These are phyloP conservation scores for Aspergillus puulaauensis DNA, from an alignment of 2,329 filamentous ascomycete species.

Conservation along the genomic window DNA sequence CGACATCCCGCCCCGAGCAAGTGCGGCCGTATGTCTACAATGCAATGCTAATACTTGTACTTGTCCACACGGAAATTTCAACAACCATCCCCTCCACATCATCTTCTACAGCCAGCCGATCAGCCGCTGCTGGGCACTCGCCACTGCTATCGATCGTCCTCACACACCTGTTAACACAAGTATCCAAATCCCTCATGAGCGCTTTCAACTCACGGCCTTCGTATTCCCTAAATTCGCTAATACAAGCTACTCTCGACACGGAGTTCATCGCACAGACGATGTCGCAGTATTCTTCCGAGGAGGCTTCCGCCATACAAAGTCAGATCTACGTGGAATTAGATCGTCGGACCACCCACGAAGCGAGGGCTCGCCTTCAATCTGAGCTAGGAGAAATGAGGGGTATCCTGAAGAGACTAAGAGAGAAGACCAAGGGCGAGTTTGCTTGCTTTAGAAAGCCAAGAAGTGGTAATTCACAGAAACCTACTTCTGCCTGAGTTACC, in stretches of 20 bases:
- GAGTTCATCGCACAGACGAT: constrained; percentile 96
- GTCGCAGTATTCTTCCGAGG: constrained; percentile 81
- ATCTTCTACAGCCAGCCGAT: constrained; percentile 72
- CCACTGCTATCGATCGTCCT: constrained; percentile 78
- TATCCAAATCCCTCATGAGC: constrained; percentile 75
- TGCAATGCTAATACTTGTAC: constrained; percentile 77
- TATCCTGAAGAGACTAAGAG: constrained; percentile 78
- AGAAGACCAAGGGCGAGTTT: constrained; percentile 82
- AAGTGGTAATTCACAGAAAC: constrained; percentile 27
- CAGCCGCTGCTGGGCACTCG: constrained; percentile 61
- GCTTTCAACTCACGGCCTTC: constrained; percentile 68
- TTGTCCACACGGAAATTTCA: constrained; percentile 86
- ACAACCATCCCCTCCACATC: constrained; percentile 69
- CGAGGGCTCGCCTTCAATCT: constrained; percentile 73
- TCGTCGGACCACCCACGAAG: constrained; percentile 82
- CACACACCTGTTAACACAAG: constrained; percentile 80
- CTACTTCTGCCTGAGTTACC: not conserved
- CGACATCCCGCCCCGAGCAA: constrained; percentile 61
- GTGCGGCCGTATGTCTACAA: constrained; percentile 89
- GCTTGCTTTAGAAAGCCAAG: constrained; percentile 74
- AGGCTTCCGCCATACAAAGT: constrained; percentile 76
- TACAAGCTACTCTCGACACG: constrained; percentile 96
- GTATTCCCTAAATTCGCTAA: constrained; percentile 78
- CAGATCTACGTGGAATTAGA: constrained; percentile 93
- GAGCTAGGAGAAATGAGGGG: constrained; percentile 88